phyloP scores from a whole-genome alignment of 345 rosid species.

The Clausena lansium region DNA sequence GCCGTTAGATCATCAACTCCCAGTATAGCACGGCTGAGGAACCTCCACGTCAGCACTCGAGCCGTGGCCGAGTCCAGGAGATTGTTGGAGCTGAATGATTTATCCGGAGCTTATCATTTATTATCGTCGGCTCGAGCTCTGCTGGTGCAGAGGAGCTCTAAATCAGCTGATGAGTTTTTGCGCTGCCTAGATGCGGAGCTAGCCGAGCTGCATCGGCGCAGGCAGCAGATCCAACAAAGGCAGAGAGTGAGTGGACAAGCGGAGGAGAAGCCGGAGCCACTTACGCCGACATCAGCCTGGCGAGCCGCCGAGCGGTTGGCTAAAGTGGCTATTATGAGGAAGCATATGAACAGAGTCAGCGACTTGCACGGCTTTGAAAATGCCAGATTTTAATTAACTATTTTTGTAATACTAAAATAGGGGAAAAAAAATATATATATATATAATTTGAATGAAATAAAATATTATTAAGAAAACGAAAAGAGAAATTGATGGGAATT shows the following conservation, averaged over 20 bases:
- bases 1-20: constrained; percentile 52
- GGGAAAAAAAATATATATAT: too few relatives aligned
- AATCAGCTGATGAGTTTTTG: constrained; percentile 44
- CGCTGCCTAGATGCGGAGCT: constrained; percentile 66
- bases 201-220: constrained; percentile 45
- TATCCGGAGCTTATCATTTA: constrained; percentile 57
- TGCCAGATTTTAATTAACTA: constrained; percentile 54
- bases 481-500: constrained; percentile 1
- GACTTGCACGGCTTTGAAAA: constrained; percentile 96
- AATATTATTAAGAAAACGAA: neutral
- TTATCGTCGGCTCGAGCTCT: constrained; percentile 73
- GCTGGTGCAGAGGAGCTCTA: constrained; percentile 45
- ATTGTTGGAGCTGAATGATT: constrained; percentile 47
- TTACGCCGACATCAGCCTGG: constrained; percentile 95
- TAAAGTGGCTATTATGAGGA: constrained; percentile 83
- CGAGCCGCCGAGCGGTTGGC: constrained; percentile 89
- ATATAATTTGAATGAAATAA: neutral
- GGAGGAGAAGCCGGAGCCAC: constrained; percentile 55
- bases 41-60: constrained; percentile 70
- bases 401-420: constrained; percentile 34
- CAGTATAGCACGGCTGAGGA: constrained; percentile 55
- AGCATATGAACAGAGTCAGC: constrained; percentile 88
- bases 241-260: constrained; percentile 22
- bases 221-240: constrained; percentile 26
- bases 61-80: constrained; percentile 77